Evolutionary conservation across 2,329 filamentous ascomycete species (phyloP).

Genomic region (Monilinia vaccinii-corymbosi): DNA sequence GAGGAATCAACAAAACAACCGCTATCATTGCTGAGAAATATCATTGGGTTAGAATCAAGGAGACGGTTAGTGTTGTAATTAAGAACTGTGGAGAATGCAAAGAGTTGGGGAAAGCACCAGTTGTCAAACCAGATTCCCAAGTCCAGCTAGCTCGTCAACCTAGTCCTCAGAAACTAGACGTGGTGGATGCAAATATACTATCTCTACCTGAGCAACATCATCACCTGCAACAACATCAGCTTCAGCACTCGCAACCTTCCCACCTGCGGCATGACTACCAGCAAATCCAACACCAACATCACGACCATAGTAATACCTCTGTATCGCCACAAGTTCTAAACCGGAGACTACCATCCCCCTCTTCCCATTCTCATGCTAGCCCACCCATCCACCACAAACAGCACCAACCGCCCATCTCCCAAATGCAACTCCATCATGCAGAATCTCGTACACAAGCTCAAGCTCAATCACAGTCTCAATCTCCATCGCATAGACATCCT

Average conservation of each 20-base stretch:
- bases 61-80: conserved; percentile 91
- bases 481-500: background rate
- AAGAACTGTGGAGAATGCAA: conserved; percentile 86
- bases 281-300: conserved; percentile 7
- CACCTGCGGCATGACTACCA: conserved; percentile 4
- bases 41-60: conserved; percentile 97
- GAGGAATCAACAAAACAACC: conserved; percentile 97
- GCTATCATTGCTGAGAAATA: conserved; percentile 88
- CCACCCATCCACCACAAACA: conserved; percentile 5
- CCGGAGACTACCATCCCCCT: conserved; percentile 19
- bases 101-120: conserved; percentile 56
- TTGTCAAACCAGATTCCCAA: conserved; percentile 19
- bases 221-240: background rate
- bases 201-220: conserved; percentile 15
- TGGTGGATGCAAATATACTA: conserved; percentile 21
- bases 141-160: conserved; percentile 8
- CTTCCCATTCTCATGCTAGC: conserved; percentile 6
- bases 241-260: background rate
- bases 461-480: background rate
- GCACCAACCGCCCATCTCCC: conserved; percentile 6
- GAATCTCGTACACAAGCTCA: background rate
- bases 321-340: conserved; percentile 29
- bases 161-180: background rate
- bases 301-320: conserved; percentile 16
- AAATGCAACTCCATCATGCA: conserved; percentile 9